Evolutionary conservation across 1,284 basidiomycete species (phyloP).

Genomic region (Inonotus hispidus): DNA sequence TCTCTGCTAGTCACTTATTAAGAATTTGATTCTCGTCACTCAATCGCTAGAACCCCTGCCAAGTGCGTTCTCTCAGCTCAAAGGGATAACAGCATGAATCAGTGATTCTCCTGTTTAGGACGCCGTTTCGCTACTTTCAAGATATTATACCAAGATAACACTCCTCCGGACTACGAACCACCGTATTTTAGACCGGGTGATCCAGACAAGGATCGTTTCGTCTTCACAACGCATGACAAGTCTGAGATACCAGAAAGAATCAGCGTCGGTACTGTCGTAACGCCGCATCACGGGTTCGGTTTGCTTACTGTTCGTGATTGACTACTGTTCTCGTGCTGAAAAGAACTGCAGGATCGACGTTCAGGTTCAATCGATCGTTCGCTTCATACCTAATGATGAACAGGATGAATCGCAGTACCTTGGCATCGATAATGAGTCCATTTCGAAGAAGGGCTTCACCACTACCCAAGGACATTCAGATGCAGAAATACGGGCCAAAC

Average conservation of each 20-base stretch:
- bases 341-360: conserved; percentile 49
- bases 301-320: neutral
- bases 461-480: conserved; percentile 18
- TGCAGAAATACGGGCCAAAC: conserved; percentile 44
- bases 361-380: conserved; percentile 63
- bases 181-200: conserved; percentile 68
- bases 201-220: conserved; percentile 62
- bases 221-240: conserved; percentile 66
- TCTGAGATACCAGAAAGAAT: conserved; percentile 67
- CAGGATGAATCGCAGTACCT: conserved; percentile 53
- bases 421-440: conserved; percentile 36
- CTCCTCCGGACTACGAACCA: conserved; percentile 73
- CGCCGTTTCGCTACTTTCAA: conserved; percentile 81
- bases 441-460: conserved; percentile 20
- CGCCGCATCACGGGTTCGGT: conserved; percentile 64
- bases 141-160: conserved; percentile 68
- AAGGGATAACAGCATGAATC: neutral
- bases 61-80: conserved; percentile 36
- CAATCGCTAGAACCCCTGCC: conserved; percentile 74
- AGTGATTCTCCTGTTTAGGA: conserved; percentile 35
- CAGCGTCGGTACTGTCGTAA: conserved; percentile 58
- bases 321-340: neutral
- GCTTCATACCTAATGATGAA: conserved; percentile 62
- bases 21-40: conserved; percentile 68
- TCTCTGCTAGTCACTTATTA: conserved; percentile 50